Conservation (phyloP, 2,329 filamentous ascomycete genomes). For the Trichophyton verrucosum region DNA sequence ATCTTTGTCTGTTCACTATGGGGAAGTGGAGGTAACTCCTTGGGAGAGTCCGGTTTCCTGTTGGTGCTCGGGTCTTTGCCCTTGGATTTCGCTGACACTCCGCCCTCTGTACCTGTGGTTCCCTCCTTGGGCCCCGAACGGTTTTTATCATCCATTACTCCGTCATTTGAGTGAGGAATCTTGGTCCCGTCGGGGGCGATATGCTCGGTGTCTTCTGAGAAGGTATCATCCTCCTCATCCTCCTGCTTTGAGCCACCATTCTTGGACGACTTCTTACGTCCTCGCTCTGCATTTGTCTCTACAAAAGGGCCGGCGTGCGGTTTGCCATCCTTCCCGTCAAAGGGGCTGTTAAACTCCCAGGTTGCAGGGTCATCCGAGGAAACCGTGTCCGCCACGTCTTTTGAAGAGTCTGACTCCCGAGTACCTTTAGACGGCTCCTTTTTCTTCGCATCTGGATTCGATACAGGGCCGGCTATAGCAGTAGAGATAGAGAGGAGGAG, state of each 20-base stretch:
- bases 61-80: conserved; percentile 56
- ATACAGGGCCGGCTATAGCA: conserved; percentile 8
- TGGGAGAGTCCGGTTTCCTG: conserved; percentile 72
- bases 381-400: background rate
- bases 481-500: conserved; percentile 12
- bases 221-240: conserved; percentile 15
- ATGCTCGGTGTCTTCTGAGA: conserved; percentile 21
- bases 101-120: conserved; percentile 77
- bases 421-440: background rate
- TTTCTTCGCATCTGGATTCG: conserved; percentile 1
- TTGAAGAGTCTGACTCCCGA: background rate
- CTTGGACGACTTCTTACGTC: conserved; percentile 31
- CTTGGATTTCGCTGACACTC: conserved; percentile 78
- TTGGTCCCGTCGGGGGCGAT: conserved; percentile 30
- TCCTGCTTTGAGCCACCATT: conserved; percentile 19
- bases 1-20: conserved; percentile 68
- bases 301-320: conserved; percentile 73
- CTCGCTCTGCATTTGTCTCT: conserved; percentile 37
- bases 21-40: conserved; percentile 70
- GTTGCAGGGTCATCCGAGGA: background rate
- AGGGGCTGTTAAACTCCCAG: conserved; percentile 37
- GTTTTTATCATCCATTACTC: conserved; percentile 86
- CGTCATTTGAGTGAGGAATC: conserved; percentile 50
- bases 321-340: conserved; percentile 87
- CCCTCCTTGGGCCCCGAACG: conserved; percentile 66